These are phyloP conservation scores for Penicillium expansum DNA, from an alignment of 2,329 filamentous ascomycete species.

Conservation along the genomic window DNA sequence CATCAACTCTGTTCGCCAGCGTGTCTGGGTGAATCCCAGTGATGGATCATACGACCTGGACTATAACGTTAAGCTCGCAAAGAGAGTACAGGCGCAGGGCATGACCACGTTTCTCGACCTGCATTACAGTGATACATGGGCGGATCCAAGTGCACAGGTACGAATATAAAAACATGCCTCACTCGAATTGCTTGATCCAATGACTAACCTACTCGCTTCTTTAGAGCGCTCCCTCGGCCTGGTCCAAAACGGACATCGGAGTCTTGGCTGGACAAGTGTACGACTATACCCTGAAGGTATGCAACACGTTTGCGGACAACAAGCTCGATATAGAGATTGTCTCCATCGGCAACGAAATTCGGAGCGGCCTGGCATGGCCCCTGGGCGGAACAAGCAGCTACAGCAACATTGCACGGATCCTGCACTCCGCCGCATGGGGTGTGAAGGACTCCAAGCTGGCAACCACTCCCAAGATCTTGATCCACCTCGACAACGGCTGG, in stretches of 20 bases:
- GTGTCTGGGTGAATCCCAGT: slow-evolving; percentile 68
- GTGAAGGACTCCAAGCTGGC: slow-evolving; percentile 61
- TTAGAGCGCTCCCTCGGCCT: slow-evolving; percentile 58
- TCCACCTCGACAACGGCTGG: slow-evolving; percentile 76
- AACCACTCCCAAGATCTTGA: slow-evolving; percentile 65
- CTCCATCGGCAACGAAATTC: slow-evolving; percentile 73
- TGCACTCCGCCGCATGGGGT: slow-evolving; percentile 63
- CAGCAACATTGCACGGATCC: slow-evolving; percentile 61
- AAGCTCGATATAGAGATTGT: slow-evolving; percentile 60
- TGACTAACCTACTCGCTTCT: background rate
- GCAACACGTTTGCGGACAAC: slow-evolving; percentile 58
- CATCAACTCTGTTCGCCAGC: slow-evolving; percentile 68
- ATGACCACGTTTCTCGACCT: slow-evolving; percentile 62
- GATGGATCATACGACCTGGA: slow-evolving; percentile 65
- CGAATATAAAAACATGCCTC: background rate
- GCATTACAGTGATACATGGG: slow-evolving; percentile 69
- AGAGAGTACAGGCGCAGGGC: slow-evolving; percentile 61
- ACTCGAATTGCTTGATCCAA: background rate
- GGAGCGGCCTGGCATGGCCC: slow-evolving; percentile 64
- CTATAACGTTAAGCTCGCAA: slow-evolving; percentile 68
- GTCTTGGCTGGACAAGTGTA: slow-evolving; percentile 62
- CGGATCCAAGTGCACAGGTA: slow-evolving; percentile 63
- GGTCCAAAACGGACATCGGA: slow-evolving; percentile 58
- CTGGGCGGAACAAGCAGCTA: slow-evolving; percentile 56
- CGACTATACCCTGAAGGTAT: slow-evolving; percentile 64